These are phyloP conservation scores for Cyberlindnera euphorbiiphila DNA, from an alignment of 805 yeast genomes.

Conservation along the genomic window DNA sequence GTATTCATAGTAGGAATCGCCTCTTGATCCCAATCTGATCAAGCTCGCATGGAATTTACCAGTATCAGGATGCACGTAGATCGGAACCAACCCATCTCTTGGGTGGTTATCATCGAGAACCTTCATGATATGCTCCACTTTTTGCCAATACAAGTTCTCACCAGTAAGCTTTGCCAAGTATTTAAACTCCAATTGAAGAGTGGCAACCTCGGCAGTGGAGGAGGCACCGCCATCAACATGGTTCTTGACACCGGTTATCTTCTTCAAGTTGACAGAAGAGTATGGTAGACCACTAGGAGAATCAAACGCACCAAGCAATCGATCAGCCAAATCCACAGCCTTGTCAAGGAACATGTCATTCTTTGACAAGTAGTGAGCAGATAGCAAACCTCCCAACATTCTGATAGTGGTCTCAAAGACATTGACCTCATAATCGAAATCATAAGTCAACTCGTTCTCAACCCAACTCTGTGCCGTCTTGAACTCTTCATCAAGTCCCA, in stretches of 20 bases:
- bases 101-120: slow-evolving; percentile 64
- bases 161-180: slow-evolving; percentile 79
- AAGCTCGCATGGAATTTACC: slow-evolving; percentile 62
- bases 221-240: slow-evolving; percentile 75
- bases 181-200: slow-evolving; percentile 83
- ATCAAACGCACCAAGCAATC: slow-evolving; percentile 65
- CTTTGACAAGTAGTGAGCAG: slow-evolving; percentile 68
- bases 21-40: slow-evolving; percentile 85
- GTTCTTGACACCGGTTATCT: slow-evolving; percentile 56
- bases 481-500: slow-evolving; percentile 60
- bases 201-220: slow-evolving; percentile 86
- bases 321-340: slow-evolving; percentile 76
- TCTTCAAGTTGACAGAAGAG: slow-evolving; percentile 67
- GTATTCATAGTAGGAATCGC: slow-evolving; percentile 91
- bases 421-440: slow-evolving; percentile 70
- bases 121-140: slow-evolving; percentile 69
- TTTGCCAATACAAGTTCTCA: slow-evolving; percentile 72
- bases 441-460: slow-evolving; percentile 59
- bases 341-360: slow-evolving; percentile 72
- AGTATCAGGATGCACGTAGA: slow-evolving; percentile 68
- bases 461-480: slow-evolving; percentile 72
- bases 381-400: slow-evolving; percentile 89
- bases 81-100: slow-evolving; percentile 77
- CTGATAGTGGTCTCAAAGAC: slow-evolving; percentile 93
- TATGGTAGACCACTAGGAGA: slow-evolving; percentile 69